phyloP scores from a whole-genome alignment of 305 asterid species.

The Fraxinus ornus region DNA sequence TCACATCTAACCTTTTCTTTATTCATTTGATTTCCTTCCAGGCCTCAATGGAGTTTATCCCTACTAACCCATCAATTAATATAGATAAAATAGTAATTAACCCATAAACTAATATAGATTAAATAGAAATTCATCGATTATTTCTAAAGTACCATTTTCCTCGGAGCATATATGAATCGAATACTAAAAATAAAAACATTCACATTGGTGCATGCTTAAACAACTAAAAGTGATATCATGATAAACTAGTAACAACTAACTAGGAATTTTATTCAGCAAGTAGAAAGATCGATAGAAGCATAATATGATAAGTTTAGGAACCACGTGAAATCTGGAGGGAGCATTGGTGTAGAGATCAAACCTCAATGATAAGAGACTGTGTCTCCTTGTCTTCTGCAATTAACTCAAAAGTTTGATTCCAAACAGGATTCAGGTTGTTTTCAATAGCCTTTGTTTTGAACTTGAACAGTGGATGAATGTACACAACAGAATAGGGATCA shows the following conservation, averaged over 20 bases:
- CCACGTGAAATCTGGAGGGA: constrained; percentile 17
- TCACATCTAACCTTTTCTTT: neutral
- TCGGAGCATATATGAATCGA: neutral
- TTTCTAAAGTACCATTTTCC: neutral
- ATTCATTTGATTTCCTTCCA: neutral
- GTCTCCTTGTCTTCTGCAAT: constrained; percentile 98
- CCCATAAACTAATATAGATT: neutral
- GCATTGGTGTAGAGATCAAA: constrained; percentile 28
- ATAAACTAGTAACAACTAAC: neutral
- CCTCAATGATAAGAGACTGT: constrained; percentile 81
- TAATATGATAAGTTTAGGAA: neutral
- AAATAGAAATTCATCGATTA: neutral
- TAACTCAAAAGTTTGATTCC: constrained; percentile 72
- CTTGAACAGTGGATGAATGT: constrained; percentile 83
- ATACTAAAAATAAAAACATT: neutral
- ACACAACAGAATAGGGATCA: constrained; percentile 77
- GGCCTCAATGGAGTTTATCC: neutral
- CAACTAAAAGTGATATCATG: neutral
- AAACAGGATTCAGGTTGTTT: constrained; percentile 88
- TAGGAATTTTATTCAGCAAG: neutral
- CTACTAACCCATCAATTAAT: neutral
- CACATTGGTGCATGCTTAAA: neutral
- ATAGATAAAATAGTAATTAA: neutral
- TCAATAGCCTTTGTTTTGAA: constrained; percentile 87
- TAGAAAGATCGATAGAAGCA: neutral